Base-by-base conservation (phyloP, 2,329 filamentous ascomycete genomes). In the Periconia sp. region DNA sequence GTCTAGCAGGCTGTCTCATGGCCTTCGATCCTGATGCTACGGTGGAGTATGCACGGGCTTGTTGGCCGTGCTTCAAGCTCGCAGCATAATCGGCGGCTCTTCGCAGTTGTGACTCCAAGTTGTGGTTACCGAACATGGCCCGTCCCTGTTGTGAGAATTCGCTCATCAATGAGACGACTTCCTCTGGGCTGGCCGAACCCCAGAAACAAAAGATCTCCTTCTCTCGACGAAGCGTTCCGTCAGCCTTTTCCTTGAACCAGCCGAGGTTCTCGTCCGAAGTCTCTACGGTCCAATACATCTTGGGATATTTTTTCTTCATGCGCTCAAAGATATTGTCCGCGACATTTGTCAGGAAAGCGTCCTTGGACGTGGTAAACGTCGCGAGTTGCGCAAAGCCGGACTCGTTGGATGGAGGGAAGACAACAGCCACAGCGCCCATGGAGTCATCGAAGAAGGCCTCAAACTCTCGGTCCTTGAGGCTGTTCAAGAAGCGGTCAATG, bases 171-270 rank as follows among this genome's bases (percentile, higher is more conserved):
- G 90, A 83, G 64, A 88, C 86, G 19, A 97, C 88, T 72, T 96
- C 90, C 48, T 91, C 86, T 31, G 88, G 86, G 50, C 86, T 87
- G 61, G 94, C 89, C 54, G 94, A 85, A 49, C 92, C 92, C 74
- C 95, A 96, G 90, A 93, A 97, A 81, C 97, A 97, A 69, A 97
- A 87, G 40, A 97, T 91, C 69, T 92, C 91, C 54, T 91, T 91
- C 62, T 91, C 86, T 52, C 87, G 86, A 58, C 89, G 91, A 65
- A 97, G 84, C 75, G 91, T 96, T 52, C 94, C 93, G 64, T 97
- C 92, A 10, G 93, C 89, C 82, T 96, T 96, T 76, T 96, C 92
- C 63, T 96, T 95, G 81, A 97, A 97, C 94, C 93, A 97, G 45
- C 68, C 92, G 65, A 97, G 81, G 74, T 97, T 97, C 82, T 97